Evolutionary conservation across 768 basidiomycete genomes (phyloP), one percentile per base, ranked within the genome.

Genomic region (Psilocybe cubensis): DNA sequence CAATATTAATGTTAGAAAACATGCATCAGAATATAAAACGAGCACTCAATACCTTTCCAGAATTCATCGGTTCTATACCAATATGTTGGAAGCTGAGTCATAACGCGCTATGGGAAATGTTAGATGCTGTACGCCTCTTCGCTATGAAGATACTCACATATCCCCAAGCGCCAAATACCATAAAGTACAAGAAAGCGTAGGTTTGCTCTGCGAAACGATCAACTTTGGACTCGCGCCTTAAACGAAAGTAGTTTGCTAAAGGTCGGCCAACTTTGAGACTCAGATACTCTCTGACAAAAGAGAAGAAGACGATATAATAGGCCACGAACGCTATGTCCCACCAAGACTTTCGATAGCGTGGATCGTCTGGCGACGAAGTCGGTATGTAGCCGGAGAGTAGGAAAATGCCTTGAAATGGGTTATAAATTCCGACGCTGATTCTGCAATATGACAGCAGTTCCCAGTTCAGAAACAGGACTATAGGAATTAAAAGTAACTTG

Each of bases 181-280:
- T 63, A 63, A 93, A 96, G 72, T 98, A 99, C 12, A 92, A 60
- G 42, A 92, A 48, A 0, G 94, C 92, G 70, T 99, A 97, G 0
- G 84, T 87, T 68, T 96, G 96, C 74, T 99, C 96, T 20, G 87
- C 92, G 66, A 98, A 98, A 31, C 96, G 79, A 54, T 87, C 84
- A 12, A 94, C 70, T 71, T 96, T 97, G 20, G 68, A 68, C 56
- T 74, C 71, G 59, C 79, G 85, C 65, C 76, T 82, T 44, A 99
- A 82, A 2, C 94, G 90, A 54, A 89, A 86, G 57, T 80, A 78
- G 27, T 76, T 80, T 0, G 89, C 95, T 31, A 94, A 61, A 1
- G 90, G 91, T 20, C 77, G 75, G 43, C 86, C 84, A 10, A 93
- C 33, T 53, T 82, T 83, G 66, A 90, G 62, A 17, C 87, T 84